Base-by-base conservation (phyloP, 2,329 filamentous ascomycete genomes). In the Phyllachora maydis region DNA sequence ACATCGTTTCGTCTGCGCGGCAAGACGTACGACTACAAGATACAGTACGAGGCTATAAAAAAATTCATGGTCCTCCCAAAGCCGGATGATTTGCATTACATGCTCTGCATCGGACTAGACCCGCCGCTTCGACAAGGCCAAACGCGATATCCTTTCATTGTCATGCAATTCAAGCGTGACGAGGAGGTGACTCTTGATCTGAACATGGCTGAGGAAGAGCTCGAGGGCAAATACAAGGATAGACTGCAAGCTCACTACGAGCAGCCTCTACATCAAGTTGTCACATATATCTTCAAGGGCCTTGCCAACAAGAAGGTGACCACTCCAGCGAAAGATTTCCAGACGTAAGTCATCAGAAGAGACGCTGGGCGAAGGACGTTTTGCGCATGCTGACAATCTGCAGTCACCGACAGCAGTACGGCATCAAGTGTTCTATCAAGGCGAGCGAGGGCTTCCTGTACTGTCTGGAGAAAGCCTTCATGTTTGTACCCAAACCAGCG, bases 11-110 rank as follows among this genome's bases (percentile, higher is more conserved):
- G 88, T 32, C 65, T 98, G 31, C 85, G 88, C 34, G 88, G 88
- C 41, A 98, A 98, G 56, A 98, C 88, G 13, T 98, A 98, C 58
- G 90, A 98, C 56, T 98, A 98, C 68, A 98, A 98, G 65, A 95
- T 98, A 35, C 82, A 93, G 47, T 98, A 93, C 51, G 79, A 93
- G 28, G 70, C 74, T 23, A 82, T 95, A 53, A 98, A 98, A 60
- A 95, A 95, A 48, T 95, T 95, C 46, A 93, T 98, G 71, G 66
- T 95, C 15, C 68, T 98, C 5, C 88, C 88, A 22, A 98, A 98
- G 54, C 88, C 88, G n/a, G 88, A 98, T 46, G 88, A 98, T 35
- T 68, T 88, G 37, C 88, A 98, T 45, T 83, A 77, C 35, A 75
- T 98, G 56, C 79, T 98, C 34, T 85, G 81, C 32, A 74, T 98